Evolutionary conservation across 345 rosid species (phyloP).

Genomic region (Eucalyptus polybractea): DNA sequence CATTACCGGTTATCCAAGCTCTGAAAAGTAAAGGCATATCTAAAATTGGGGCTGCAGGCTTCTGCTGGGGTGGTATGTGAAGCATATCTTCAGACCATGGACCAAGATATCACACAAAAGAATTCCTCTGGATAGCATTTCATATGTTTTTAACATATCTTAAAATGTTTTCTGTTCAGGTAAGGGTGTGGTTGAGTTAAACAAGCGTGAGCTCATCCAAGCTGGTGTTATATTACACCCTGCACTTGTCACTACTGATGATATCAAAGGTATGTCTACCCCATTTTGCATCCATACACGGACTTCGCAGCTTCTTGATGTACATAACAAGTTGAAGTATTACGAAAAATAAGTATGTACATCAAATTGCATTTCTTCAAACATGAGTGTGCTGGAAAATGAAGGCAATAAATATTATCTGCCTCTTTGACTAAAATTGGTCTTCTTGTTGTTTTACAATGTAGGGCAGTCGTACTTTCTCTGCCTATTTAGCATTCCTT

Average conservation of each 20-base stretch:
- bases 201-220: constrained; percentile 36
- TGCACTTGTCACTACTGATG: constrained; percentile 48
- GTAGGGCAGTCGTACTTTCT: neutral
- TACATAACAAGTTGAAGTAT: neutral
- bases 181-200: constrained; percentile 60
- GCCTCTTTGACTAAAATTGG: neutral
- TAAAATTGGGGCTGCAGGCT: constrained; percentile 37
- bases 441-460: neutral
- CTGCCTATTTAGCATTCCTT: neutral
- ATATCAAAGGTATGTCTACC: constrained; percentile 42
- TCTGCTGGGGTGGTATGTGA: constrained; percentile 30
- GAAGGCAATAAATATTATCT: neutral
- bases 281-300: neutral
- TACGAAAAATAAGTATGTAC: neutral
- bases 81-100: neutral
- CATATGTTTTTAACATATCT: neutral
- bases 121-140: neutral
- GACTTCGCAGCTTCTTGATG: neutral
- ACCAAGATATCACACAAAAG: neutral
- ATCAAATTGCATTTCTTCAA: neutral
- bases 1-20: constrained; percentile 43
- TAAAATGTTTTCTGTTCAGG: constrained; percentile 21
- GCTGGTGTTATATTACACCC: constrained; percentile 74
- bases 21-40: constrained; percentile 44
- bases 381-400: neutral